A percentile compares a stretch with the other conserved stretches of the same genome.
These are phyloP conservation scores for Termitomyces bulborhizus DNA, from an alignment of 768 basidiomycete species.

Conservation along the genomic window DNA sequence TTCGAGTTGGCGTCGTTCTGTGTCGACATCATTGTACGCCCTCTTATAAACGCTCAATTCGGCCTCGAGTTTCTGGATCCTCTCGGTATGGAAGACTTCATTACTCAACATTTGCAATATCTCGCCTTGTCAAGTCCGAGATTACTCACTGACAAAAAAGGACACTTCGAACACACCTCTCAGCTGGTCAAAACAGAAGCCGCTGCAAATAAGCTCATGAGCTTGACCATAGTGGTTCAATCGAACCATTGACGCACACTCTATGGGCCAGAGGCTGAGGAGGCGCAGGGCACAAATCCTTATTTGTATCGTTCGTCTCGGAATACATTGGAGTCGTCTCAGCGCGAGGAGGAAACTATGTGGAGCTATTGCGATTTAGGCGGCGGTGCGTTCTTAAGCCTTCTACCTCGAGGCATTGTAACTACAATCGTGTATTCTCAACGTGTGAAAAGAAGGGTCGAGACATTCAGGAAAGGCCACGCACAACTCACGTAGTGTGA, in stretches of 20 bases:
- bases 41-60: constrained; percentile 39
- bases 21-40: constrained; percentile 31
- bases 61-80: constrained; percentile 29
- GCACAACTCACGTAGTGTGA: not conserved
- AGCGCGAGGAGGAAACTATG: not conserved
- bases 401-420: not conserved
- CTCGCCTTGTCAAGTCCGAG: constrained; percentile 25
- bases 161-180: constrained; percentile 21
- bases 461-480: not conserved
- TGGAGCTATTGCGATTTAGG: not conserved
- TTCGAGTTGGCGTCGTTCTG: constrained; percentile 27
- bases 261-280: constrained; percentile 12
- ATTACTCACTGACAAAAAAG: not conserved
- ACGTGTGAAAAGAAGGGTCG: not conserved
- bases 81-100: constrained; percentile 23
- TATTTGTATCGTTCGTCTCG: constrained; percentile 11
- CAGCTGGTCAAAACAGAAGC: constrained; percentile 29
- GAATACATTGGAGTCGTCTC: constrained; percentile 10
- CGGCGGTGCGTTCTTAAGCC: not conserved
- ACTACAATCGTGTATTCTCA: not conserved
- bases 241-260: constrained; percentile 10
- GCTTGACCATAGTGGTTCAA: not conserved
- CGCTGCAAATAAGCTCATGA: constrained; percentile 9
- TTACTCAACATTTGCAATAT: constrained; percentile 28
- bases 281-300: constrained; percentile 1